These are phyloP conservation scores for Maudiozyma pseudohumilis DNA, from an alignment of 805 yeast genomes.

Conservation along the genomic window DNA sequence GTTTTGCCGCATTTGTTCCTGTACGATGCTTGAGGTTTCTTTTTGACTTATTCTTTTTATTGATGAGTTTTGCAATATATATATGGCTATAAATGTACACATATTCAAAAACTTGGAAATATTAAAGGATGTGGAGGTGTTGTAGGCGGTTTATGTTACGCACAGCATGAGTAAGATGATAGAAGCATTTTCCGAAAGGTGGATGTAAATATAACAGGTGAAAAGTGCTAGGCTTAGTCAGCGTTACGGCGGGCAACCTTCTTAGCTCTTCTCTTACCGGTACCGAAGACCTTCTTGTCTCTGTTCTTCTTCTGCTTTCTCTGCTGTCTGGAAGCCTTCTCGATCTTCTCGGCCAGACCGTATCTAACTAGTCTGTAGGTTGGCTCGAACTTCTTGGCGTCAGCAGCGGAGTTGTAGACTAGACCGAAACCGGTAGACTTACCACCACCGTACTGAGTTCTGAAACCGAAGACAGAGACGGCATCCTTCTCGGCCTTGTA, in stretches of 20 bases:
- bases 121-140: not conserved
- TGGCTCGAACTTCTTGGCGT: conserved; percentile 98
- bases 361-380: conserved; percentile 97
- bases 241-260: conserved; percentile 83
- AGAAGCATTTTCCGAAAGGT: not conserved
- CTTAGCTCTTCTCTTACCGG: conserved; percentile 91
- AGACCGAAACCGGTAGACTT: conserved; percentile 99
- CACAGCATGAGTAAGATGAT: too few relatives aligned
- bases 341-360: conserved; percentile 93
- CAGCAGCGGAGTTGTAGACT: conserved; percentile 95
- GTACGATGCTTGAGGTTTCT: not conserved
- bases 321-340: conserved; percentile 98
- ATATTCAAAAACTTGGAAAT: not conserved
- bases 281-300: conserved; percentile 98
- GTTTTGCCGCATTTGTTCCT: not conserved
- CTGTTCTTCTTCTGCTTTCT: conserved; percentile 99
- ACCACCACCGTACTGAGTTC: conserved; percentile 99
- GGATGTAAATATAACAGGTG: not conserved
- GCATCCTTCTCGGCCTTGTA: conserved; percentile 91
- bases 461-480: conserved; percentile 97
- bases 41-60: not conserved
- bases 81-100: not conserved
- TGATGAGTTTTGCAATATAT: not conserved
- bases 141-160: too few relatives aligned
- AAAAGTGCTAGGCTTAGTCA: conserved; percentile 41